These are phyloP conservation scores for Flagelloscypha sp. DNA, from an alignment of 768 basidiomycete genomes.

Conservation along the genomic window DNA sequence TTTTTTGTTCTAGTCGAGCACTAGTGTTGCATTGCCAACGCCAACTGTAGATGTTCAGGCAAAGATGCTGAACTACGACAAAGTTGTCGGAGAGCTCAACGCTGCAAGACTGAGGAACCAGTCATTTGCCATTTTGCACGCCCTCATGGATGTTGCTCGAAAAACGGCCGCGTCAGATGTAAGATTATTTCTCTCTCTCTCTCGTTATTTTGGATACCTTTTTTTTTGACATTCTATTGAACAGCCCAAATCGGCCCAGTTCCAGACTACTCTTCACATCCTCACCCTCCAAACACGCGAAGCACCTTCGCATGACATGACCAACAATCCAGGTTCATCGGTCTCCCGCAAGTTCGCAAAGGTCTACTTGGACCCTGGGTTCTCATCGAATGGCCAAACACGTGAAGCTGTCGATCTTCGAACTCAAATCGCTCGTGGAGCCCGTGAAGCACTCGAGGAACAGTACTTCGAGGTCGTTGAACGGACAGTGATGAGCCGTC, in stretches of 20 bases:
- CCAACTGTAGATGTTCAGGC: conserved; percentile 75
- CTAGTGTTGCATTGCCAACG: conserved; percentile 48
- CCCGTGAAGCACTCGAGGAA: conserved; percentile 75
- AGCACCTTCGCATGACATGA: conserved; percentile 69
- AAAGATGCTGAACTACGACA: conserved; percentile 95
- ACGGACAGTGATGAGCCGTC: conserved; percentile 70
- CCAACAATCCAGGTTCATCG: conserved; percentile 79
- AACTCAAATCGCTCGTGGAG: conserved; percentile 69
- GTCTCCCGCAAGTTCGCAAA: conserved; percentile 80
- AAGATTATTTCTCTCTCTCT: conserved; percentile 17
- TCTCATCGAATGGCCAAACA: conserved; percentile 48
- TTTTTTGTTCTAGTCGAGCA: conserved; percentile 25
- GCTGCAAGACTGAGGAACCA: conserved; percentile 58
- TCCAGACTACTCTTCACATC: conserved; percentile 63
- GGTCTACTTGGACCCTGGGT: conserved; percentile 62
- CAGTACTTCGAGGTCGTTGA: conserved; percentile 85
- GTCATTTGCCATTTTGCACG: conserved; percentile 70
- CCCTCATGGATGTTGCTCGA: conserved; percentile 59
- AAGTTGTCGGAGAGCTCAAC: conserved; percentile 73
- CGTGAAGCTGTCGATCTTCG: conserved; percentile 61
- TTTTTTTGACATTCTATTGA: conserved; percentile 2
- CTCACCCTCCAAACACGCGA: conserved; percentile 71
- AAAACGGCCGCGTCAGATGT: conserved; percentile 55
- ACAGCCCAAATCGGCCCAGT: conserved; percentile 47
- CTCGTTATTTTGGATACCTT: background rate